Base-by-base conservation (phyloP, 2,329 filamentous ascomycete genomes). In the Exophiala calicioides region DNA sequence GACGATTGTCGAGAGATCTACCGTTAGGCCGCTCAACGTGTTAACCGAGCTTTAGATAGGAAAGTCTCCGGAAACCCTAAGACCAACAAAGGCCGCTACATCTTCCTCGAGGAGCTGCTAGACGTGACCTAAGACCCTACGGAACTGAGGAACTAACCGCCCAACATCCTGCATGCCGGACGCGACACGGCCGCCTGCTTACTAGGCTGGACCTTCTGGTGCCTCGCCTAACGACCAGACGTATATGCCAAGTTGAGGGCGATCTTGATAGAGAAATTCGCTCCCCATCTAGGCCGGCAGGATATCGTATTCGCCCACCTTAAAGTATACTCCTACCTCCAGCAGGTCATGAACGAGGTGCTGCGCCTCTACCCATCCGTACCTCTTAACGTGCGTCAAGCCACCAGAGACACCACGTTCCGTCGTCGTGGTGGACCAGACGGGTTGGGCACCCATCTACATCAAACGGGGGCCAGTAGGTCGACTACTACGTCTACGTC, bases 401-500 rank as follows among this genome's bases (percentile, higher is more conserved):
- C 78, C 2, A 62, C 67, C 8, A 63, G 64, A 24, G 74, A 79
- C 59, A 78, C 76, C 3, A 66, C 71, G 1, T 65, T 79, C 2
- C 76, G 76, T 33, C 60, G 69, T 24, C 69, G 75, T 52, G 71
- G 77, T 57, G 68, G 78, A 6, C 59, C 71, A 15, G 70, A 74
- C 43, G 68, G 71, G 27, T 64, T 61, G n/a, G 33, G 62, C 64
- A 0, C 75, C 76, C 1, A 57, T 79, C 5, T 72, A 74, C 50
- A 64, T 79, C 3, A 64, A 63, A 15, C n/a, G 72, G 72, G 42
- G 74, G 73, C 59, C 82, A 81, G 1, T 66, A 77, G 5, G 72
- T 93, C 50, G 73, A 69, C 34, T 93, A 89, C 72, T 82, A 76
- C 36, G 75, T 84, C 0, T 76, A 88, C 44, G 68, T 80, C 4